Percentiles rank a stretch among this genome's conserved stretches.
These are phyloP conservation scores for Trifolium repens DNA, from an alignment of 306 rosid genomes.

Conservation along the genomic window DNA sequence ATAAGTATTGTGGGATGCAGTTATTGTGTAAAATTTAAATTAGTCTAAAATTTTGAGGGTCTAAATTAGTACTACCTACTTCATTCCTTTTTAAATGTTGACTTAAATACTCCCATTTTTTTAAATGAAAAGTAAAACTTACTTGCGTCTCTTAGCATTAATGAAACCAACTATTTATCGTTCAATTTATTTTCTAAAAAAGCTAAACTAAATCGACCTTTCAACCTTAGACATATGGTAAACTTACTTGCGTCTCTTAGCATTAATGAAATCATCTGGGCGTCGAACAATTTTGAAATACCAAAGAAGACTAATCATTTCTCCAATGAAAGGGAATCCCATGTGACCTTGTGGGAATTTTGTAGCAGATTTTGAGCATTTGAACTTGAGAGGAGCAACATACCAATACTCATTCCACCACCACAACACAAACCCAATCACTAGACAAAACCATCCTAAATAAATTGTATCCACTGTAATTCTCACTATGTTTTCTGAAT, in stretches of 20 bases:
- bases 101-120: no score
- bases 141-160: no score
- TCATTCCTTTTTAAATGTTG: no score
- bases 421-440: not conserved
- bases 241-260: conserved; percentile 49
- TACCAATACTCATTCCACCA: conserved; percentile 36
- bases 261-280: conserved; percentile 51
- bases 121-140: no score
- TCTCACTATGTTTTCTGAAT: no score
- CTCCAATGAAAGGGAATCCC: conserved; percentile 34
- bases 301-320: conserved; percentile 44
- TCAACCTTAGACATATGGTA: not conserved
- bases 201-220: no score
- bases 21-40: no score
- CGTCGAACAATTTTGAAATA: conserved; percentile 52
- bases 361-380: not conserved
- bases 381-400: conserved; percentile 1
- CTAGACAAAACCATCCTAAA: not conserved
- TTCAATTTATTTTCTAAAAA: no score
- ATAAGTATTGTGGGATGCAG: not conserved
- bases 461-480: conserved; percentile 1
- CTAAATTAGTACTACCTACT: no score
- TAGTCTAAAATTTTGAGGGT: no score
- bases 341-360: not conserved
- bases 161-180: no score